These are phyloP conservation scores for Fusarium sp. DNA, from an alignment of 2,329 filamentous ascomycete species.

Conservation along the genomic window DNA sequence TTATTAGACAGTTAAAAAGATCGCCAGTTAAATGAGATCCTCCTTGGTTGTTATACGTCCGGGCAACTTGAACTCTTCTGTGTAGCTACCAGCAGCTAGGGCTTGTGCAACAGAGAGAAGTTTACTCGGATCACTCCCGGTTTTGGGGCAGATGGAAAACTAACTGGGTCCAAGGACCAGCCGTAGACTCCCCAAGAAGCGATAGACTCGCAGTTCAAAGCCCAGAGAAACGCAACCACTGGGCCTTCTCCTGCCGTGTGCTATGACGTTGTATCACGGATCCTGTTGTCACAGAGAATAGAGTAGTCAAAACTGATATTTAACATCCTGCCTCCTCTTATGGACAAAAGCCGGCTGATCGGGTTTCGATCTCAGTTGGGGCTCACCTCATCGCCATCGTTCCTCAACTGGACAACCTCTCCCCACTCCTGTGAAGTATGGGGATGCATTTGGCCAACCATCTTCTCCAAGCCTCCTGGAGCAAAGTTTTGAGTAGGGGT, in stretches of 20 bases:
- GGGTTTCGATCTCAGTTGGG: slow-evolving; percentile 1
- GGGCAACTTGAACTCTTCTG: neutral
- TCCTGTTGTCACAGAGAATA: neutral
- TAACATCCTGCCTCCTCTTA: neutral
- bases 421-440: slow-evolving; percentile 17
- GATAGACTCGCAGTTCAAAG: slow-evolving; percentile 1
- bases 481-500: neutral
- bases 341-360: neutral
- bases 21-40: neutral
- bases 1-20: neutral
- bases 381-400: slow-evolving; percentile 4
- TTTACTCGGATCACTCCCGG: neutral
- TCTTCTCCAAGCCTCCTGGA: neutral
- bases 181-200: neutral
- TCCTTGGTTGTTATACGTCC: neutral
- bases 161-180: neutral
- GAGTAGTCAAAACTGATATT: neutral
- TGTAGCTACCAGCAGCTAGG: neutral
- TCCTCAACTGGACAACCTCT: neutral
- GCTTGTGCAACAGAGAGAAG: slow-evolving; percentile 10
- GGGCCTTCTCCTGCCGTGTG: slow-evolving; percentile 1
- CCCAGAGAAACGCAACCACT: slow-evolving; percentile 1
- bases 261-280: neutral
- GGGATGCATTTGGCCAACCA: slow-evolving; percentile 19
- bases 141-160: neutral